Conservation (phyloP, 495 filamentous ascomycete genomes). For the Haplographium delicatum region DNA sequence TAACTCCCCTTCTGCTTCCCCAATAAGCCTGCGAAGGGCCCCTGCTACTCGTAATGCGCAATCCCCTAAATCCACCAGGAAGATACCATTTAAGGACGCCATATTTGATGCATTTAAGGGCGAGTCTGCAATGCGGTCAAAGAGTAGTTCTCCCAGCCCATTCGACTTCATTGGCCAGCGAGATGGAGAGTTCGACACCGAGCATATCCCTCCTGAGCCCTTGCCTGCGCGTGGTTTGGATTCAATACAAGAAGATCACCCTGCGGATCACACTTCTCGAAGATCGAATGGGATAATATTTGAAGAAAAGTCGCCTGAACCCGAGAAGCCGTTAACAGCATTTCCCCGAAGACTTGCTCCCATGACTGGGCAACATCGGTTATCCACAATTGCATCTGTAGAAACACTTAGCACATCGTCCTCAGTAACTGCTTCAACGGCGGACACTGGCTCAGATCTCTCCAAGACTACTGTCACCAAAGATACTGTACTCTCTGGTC, state of each 20-base stretch:
- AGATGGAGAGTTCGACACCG: slow-evolving; percentile 25
- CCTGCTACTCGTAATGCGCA: slow-evolving; percentile 41
- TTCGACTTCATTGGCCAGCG: slow-evolving; percentile 21
- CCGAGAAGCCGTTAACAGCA: slow-evolving; percentile 17
- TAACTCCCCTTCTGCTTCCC: slow-evolving; percentile 21
- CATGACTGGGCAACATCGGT: slow-evolving; percentile 56
- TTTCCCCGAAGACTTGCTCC: slow-evolving; percentile 38
- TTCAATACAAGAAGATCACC: slow-evolving; percentile 1
- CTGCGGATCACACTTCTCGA: slow-evolving; percentile 3
- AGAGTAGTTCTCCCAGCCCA: slow-evolving; percentile 4
- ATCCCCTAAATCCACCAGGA: slow-evolving; percentile 31
- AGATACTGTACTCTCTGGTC: slow-evolving; percentile 20
- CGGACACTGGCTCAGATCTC: slow-evolving; percentile 32
- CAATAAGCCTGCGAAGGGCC: slow-evolving; percentile 39
- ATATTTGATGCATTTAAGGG: slow-evolving; percentile 52
- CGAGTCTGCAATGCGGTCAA: slow-evolving; percentile 36
- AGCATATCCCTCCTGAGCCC: slow-evolving; percentile 19
- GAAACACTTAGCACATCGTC: slow-evolving; percentile 50
- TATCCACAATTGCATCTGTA: slow-evolving; percentile 69
- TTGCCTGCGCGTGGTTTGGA: slow-evolving; percentile 11
- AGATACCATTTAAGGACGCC: slow-evolving; percentile 39
- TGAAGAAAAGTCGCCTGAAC: slow-evolving; percentile 16
- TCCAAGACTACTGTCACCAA: slow-evolving; percentile 48
- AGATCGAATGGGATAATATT: slow-evolving; percentile 9
- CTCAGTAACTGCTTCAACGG: slow-evolving; percentile 28